phyloP scores from a whole-genome alignment of 768 basidiomycete genomes.

The Rhodotorula babjevae region DNA sequence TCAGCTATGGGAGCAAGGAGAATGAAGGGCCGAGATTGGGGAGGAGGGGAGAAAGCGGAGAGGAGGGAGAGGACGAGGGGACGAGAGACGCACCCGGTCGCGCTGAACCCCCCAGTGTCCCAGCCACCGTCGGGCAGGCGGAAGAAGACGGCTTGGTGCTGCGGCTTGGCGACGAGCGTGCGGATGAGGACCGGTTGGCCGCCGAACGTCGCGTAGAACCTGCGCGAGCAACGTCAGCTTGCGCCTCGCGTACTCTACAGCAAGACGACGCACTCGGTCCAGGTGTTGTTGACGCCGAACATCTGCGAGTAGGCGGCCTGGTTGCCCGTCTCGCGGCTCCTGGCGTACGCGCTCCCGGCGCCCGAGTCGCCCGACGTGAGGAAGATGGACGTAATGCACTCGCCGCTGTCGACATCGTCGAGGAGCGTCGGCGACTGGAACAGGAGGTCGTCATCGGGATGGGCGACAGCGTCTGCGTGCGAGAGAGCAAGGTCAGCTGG shows the following conservation, averaged over 20 bases:
- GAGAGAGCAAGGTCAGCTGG: neutral
- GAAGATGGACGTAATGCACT: constrained; percentile 15
- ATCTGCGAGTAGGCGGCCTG: constrained; percentile 7
- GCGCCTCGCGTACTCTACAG: no score
- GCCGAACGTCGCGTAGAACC: constrained; percentile 9
- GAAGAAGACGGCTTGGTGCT: neutral
- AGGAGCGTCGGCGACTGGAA: constrained; percentile 18
- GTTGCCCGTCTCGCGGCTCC: constrained; percentile 7
- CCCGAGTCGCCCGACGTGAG: constrained; percentile 23
- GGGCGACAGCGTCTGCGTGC: constrained; percentile 8
- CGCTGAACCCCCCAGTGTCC: neutral
- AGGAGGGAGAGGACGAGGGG: no score
- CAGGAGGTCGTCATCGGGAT: constrained; percentile 38
- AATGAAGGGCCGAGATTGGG: no score
- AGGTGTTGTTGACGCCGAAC: neutral
- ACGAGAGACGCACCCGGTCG: neutral
- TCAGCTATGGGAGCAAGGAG: no score
- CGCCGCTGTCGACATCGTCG: neutral
- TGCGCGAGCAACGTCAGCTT: no score
- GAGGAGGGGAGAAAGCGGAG: no score
- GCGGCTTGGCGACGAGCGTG: constrained; percentile 6
- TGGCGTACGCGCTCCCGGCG: neutral
- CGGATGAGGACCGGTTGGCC: constrained; percentile 11
- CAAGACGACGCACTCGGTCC: neutral
- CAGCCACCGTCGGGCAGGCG: neutral